Conservation (phyloP, 768 basidiomycete species). For the Kondoa malvinella region DNA sequence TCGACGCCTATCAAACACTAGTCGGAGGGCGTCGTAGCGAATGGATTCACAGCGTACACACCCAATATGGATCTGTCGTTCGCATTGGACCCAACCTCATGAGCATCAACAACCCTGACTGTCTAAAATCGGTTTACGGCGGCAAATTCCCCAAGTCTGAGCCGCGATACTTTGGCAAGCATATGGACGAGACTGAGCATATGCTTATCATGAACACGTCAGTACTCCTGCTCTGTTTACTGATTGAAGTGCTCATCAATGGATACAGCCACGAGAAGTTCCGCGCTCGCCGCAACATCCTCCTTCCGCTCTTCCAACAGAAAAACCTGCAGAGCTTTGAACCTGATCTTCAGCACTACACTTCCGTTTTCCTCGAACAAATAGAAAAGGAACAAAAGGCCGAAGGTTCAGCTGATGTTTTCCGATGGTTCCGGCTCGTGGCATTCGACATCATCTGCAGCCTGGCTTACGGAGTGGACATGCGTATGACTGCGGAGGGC, state of each 20-base stretch:
- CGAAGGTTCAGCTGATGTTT: not conserved
- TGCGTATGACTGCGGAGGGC: not conserved
- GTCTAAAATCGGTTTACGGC: slow-evolving; percentile 1
- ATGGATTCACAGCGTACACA: not conserved
- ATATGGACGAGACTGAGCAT: slow-evolving; percentile 7
- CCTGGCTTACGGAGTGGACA: slow-evolving; percentile 4
- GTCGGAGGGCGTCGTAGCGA: not conserved
- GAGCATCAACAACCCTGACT: not conserved
- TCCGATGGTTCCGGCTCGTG: slow-evolving; percentile 2
- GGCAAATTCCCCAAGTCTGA: slow-evolving; percentile 4
- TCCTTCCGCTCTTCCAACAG: not conserved
- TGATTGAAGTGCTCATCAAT: not conserved
- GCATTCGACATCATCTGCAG: slow-evolving; percentile 5
- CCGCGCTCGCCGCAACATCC: slow-evolving; percentile 1
- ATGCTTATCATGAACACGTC: slow-evolving; percentile 2
- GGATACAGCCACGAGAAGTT: not conserved
- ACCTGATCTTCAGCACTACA: slow-evolving; percentile 1
- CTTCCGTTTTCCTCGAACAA: not conserved
- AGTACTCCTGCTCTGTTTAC: not conserved
- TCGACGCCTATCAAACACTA: slow-evolving; percentile 3
- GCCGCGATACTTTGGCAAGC: slow-evolving; percentile 2
- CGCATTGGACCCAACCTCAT: slow-evolving; percentile 1
- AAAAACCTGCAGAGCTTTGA: not conserved
- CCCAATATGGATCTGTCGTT: not conserved
- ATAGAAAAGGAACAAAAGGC: slow-evolving; percentile 1